Evolutionary conservation across 352 stramenopile species (phyloP).

Genomic region (Peronospora tabacina): DNA sequence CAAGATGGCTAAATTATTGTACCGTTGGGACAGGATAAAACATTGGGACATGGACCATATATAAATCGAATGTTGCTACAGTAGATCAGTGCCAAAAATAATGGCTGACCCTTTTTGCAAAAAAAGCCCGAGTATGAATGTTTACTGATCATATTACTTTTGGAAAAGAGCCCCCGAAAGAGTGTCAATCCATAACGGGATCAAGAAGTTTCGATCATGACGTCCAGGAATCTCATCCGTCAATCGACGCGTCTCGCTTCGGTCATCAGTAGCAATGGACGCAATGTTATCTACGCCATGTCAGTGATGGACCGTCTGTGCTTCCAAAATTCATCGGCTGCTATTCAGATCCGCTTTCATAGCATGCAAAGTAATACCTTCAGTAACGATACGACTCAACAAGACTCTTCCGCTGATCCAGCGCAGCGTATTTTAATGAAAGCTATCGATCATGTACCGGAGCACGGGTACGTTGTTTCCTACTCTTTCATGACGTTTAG

Average conservation of each 20-base stretch:
- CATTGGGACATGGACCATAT: too few relatives aligned
- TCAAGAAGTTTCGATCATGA: slow-evolving; percentile 15
- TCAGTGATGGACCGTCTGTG: slow-evolving; percentile 4
- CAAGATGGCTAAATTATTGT: too few relatives aligned
- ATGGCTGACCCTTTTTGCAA: too few relatives aligned
- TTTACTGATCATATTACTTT: slow-evolving; percentile 8
- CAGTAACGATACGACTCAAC: slow-evolving; percentile 14
- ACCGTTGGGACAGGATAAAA: too few relatives aligned
- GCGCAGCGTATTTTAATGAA: slow-evolving; percentile 51
- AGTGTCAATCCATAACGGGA: slow-evolving; percentile 5
- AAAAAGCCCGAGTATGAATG: too few relatives aligned
- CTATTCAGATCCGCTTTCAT: slow-evolving; percentile 14
- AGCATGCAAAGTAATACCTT: slow-evolving; percentile 15
- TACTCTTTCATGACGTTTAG: not conserved
- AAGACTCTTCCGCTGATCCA: slow-evolving; percentile 24
- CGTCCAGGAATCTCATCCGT: slow-evolving; percentile 19
- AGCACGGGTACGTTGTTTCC: slow-evolving; percentile 38
- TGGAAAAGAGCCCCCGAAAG: not conserved
- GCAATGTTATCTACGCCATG: slow-evolving; percentile 4
- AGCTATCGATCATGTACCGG: slow-evolving; percentile 39
- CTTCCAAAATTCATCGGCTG: slow-evolving; percentile 4
- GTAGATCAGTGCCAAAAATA: too few relatives aligned
- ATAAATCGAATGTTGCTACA: too few relatives aligned
- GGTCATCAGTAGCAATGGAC: slow-evolving; percentile 4
- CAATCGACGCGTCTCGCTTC: slow-evolving; percentile 15